phyloP scores from a whole-genome alignment of 1,284 basidiomycete species.

The Takashimella koratensis region DNA sequence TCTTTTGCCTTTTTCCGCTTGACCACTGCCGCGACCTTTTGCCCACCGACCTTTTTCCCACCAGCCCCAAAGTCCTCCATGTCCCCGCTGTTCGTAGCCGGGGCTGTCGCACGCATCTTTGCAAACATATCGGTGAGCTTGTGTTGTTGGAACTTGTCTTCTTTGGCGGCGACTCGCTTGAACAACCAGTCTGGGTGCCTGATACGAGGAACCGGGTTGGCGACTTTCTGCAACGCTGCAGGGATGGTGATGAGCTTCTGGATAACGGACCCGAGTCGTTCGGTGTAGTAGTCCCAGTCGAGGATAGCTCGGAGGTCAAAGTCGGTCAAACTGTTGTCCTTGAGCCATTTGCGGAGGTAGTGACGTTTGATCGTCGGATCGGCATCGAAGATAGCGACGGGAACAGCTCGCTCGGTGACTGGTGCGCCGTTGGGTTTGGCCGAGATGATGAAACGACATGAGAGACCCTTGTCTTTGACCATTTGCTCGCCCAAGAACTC shows the following conservation, averaged over 20 bases:
- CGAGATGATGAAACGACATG: constrained; percentile 99
- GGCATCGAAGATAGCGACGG: constrained; percentile 97
- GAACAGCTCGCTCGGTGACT: constrained; percentile 94
- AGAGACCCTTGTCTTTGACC: constrained; percentile 99
- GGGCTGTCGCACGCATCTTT: constrained; percentile 46
- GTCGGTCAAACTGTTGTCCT: constrained; percentile 79
- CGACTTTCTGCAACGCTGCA: constrained; percentile 94
- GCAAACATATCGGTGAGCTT: constrained; percentile 95
- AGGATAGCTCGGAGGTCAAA: constrained; percentile 94
- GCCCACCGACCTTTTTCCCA: constrained; percentile 37
- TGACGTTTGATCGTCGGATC: constrained; percentile 84
- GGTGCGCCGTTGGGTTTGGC: constrained; percentile 89
- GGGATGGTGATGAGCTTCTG: constrained; percentile 99
- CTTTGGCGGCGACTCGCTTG: constrained; percentile 77
- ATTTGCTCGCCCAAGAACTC: constrained; percentile 98
- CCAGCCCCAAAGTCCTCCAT: constrained; percentile 56
- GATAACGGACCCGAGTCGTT: constrained; percentile 94
- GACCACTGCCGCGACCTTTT: constrained; percentile 57
- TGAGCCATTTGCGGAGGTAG: constrained; percentile 94
- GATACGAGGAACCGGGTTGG: constrained; percentile 93
- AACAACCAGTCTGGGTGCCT: constrained; percentile 97
- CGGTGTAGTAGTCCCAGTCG: constrained; percentile 99
- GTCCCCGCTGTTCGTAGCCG: constrained; percentile 13
- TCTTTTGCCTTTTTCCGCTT: constrained; percentile 56
- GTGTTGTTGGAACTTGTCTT: constrained; percentile 98